Base-by-base conservation (phyloP, 176 grass and related monocot species). In the Triticum aestivum region DNA sequence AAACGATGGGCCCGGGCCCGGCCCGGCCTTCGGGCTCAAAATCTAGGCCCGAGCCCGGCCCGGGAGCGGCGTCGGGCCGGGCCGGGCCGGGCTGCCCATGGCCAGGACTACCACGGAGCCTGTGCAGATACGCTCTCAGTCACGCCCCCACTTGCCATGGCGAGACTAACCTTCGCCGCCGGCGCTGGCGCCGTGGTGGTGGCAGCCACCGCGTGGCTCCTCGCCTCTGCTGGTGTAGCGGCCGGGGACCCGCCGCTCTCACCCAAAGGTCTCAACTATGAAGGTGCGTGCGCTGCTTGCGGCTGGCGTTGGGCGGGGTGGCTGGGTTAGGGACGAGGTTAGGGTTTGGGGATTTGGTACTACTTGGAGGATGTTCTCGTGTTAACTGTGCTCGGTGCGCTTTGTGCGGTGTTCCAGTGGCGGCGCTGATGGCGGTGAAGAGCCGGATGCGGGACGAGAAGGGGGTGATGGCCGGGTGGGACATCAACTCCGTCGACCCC, bases 191-290 rank as follows among this genome's bases (percentile, higher is more conserved):
- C 54, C 56, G 70, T 21, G 14, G 54, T 8, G 24, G 38, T 32
- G 38, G 33, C 8, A 13, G 13, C 65, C 6, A 20, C 56, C 47
- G 68, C 68, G 56, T 68, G 74, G 80, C 34, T 86, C 21, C n/a
- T 87, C 37, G 17, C 76, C 26, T 75, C 51, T 6, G 33, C 41
- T 0, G 76, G 44, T 6, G 90, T 44, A 4, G 81, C 61, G 21
- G 91, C 90, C 61, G 84, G 87, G 52, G 94, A 99, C 83, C 94
- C 92, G 54, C 92, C 90, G 86, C 90, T 99, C 27, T 98, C 97
- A 73, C 97, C 97, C 80, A 96, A 96, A 77, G 94, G 97, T 72
- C 86, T 99, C 85, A 99, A 99, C 93, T 96, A 96, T 86, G 94
- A 96, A 92, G 91, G 93, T 95, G 85, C 0, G 84, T 78, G 42